Evolutionary conservation across 2,329 filamentous ascomycete species (phyloP).

Genomic region (Westerdykella aurantiaca): DNA sequence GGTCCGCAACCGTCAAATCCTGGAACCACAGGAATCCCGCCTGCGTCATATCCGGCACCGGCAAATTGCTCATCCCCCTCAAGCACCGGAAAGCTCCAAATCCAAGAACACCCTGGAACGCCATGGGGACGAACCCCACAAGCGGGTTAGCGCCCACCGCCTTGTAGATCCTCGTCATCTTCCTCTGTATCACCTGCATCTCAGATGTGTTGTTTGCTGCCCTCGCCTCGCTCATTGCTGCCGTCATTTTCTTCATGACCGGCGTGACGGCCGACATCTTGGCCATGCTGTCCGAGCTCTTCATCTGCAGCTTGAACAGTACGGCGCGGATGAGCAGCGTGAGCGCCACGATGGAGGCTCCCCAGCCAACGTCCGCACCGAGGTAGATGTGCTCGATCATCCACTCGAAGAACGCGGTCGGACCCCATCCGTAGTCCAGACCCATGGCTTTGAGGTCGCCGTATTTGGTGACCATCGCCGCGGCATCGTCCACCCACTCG

Average conservation of each 20-base stretch:
- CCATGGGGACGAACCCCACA: constrained; percentile 49
- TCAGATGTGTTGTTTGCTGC: constrained; percentile 42
- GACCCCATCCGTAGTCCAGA: constrained; percentile 80
- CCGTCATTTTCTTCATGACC: constrained; percentile 50
- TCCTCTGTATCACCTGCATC: constrained; percentile 38
- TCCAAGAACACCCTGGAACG: constrained; percentile 63
- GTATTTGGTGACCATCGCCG: constrained; percentile 64
- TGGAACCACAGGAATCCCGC: constrained; percentile 72
- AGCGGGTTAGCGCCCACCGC: constrained; percentile 51
- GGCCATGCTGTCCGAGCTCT: constrained; percentile 57
- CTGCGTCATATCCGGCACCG: constrained; percentile 69
- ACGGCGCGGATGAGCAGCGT: constrained; percentile 59
- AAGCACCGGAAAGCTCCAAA: constrained; percentile 77
- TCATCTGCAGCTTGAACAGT: constrained; percentile 61
- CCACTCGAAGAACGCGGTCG: constrained; percentile 68
- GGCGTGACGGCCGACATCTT: constrained; percentile 58
- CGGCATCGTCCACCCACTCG: constrained; percentile 28
- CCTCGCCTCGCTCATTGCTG: constrained; percentile 47
- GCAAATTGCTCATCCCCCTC: constrained; percentile 66
- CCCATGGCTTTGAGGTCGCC: constrained; percentile 80
- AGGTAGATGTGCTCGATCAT: constrained; percentile 78
- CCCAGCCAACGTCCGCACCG: constrained; percentile 72
- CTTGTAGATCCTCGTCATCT: constrained; percentile 48
- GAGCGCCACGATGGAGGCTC: constrained; percentile 62
- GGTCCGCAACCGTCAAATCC: constrained; percentile 72